Evolutionary conservation across 352 stramenopile genomes (phyloP).

Genomic region (Pythium apleroticum): DNA sequence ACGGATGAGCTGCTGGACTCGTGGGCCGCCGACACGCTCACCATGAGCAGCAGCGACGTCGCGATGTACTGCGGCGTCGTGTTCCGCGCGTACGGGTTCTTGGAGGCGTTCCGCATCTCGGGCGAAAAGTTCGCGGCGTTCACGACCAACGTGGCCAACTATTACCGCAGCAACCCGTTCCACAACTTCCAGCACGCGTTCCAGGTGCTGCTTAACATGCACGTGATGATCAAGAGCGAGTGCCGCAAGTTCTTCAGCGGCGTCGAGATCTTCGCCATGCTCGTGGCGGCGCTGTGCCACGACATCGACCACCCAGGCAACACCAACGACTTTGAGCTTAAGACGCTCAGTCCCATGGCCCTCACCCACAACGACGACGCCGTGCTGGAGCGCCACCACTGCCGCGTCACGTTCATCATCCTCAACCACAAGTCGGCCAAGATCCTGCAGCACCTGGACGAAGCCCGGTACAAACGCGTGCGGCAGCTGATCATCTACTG

Average conservation of each 20-base stretch:
- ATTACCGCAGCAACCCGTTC: constrained; percentile 77
- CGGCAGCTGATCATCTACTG: constrained; percentile 61
- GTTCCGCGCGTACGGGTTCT: constrained; percentile 37
- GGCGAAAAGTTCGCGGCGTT: constrained; percentile 39
- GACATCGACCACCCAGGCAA: constrained; percentile 85
- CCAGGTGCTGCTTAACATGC: constrained; percentile 58
- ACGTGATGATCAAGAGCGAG: constrained; percentile 55
- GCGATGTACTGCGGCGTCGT: constrained; percentile 25
- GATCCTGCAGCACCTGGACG: constrained; percentile 65
- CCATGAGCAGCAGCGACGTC: constrained; percentile 26
- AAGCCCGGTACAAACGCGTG: constrained; percentile 50
- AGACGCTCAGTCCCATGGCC: constrained; percentile 68
- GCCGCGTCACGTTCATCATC: constrained; percentile 73
- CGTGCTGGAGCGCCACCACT: constrained; percentile 84
- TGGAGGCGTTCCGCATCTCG: constrained; percentile 39
- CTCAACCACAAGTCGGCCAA: constrained; percentile 73
- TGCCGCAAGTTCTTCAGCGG: constrained; percentile 62
- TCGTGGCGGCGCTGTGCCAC: constrained; percentile 72
- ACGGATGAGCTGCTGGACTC: constrained; percentile 49
- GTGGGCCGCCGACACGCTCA: constrained; percentile 50
- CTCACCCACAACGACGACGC: constrained; percentile 84
- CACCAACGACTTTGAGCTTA: constrained; percentile 86
- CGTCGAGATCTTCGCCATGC: constrained; percentile 72
- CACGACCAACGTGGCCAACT: constrained; percentile 42
- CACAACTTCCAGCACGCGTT: constrained; percentile 83